Percentiles rank a stretch among this genome's conserved stretches.
Conservation (phyloP, 345 rosid species). For the Brassica rapa region DNA sequence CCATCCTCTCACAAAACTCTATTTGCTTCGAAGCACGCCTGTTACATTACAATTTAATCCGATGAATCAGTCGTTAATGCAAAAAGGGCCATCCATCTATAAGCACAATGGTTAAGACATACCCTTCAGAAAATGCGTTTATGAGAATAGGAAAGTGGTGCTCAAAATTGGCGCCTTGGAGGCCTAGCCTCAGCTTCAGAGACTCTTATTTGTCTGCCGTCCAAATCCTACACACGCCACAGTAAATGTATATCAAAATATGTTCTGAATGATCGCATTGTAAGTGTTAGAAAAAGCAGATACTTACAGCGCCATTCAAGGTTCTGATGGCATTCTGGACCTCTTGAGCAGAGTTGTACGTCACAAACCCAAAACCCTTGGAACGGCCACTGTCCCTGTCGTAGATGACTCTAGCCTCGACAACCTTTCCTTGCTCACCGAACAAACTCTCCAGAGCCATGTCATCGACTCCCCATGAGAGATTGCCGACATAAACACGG, state of each 20-base stretch:
- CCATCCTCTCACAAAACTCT: conserved; percentile 34
- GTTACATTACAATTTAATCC: conserved; percentile 9
- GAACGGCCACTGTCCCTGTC: conserved; percentile 96
- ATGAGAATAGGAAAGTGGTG: conserved; percentile 31
- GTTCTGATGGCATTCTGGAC: conserved; percentile 68
- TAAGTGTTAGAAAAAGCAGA: background rate
- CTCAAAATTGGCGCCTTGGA: conserved; percentile 79
- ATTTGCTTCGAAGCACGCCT: conserved; percentile 29
- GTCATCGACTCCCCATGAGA: conserved; percentile 93
- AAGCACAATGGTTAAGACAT: background rate
- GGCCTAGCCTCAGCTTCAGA: conserved; percentile 84
- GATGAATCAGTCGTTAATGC: background rate
- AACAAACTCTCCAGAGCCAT: conserved; percentile 78
- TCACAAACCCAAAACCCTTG: conserved; percentile 95
- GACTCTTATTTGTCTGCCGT: conserved; percentile 86
- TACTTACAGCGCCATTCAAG: conserved; percentile 81
- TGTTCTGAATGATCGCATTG: background rate
- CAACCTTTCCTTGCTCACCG: conserved; percentile 78
- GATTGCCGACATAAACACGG: conserved; percentile 85
- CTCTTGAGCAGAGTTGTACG: conserved; percentile 77
- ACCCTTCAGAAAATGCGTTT: conserved; percentile 41
- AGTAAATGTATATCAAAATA: background rate
- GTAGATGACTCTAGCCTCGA: conserved; percentile 89
- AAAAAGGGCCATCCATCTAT: background rate
- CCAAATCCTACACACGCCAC: conserved; percentile 65